Percentiles rank a stretch among this genome's conserved stretches.
phyloP scores from a whole-genome alignment of 176 grass and related monocot species.

The Musa troglodytarum region DNA sequence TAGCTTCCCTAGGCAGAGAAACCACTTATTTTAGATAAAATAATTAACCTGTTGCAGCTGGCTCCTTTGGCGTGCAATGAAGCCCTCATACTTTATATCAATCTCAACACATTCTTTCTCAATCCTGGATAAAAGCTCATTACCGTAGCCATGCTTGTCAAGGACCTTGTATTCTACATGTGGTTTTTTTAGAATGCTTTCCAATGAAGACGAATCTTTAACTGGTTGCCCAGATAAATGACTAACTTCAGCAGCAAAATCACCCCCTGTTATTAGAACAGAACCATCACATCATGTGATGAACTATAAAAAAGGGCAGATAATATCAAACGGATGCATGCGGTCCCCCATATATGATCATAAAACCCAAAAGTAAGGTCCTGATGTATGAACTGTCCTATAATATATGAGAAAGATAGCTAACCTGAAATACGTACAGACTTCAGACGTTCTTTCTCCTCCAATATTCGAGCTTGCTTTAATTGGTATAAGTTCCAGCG shows the following conservation, averaged over 20 bases:
- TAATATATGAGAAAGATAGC: slow-evolving; percentile 3
- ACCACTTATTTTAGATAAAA: slow-evolving; percentile 1
- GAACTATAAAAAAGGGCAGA: neutral
- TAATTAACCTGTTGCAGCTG: slow-evolving; percentile 80
- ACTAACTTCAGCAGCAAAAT: slow-evolving; percentile 66
- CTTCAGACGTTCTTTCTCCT: slow-evolving; percentile 77
- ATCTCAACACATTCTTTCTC: slow-evolving; percentile 99
- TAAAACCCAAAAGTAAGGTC: neutral
- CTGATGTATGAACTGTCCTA: neutral
- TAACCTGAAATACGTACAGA: slow-evolving; percentile 55
- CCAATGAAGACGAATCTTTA: slow-evolving; percentile 61
- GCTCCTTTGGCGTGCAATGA: slow-evolving; percentile 67
- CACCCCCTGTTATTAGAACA: slow-evolving; percentile 36
- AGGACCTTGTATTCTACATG: slow-evolving; percentile 91
- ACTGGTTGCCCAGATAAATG: slow-evolving; percentile 69
- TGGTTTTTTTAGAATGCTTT: slow-evolving; percentile 85
- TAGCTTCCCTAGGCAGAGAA: slow-evolving; percentile 11
- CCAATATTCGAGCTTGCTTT: slow-evolving; percentile 67
- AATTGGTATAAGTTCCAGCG: slow-evolving; percentile 74
- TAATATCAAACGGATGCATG: neutral
- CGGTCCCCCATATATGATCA: neutral
- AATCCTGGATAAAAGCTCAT: slow-evolving; percentile 51
- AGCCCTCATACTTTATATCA: slow-evolving; percentile 92
- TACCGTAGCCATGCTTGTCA: slow-evolving; percentile 81
- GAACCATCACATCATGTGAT: neutral